Evolutionary conservation across 305 asterid genomes (phyloP), one percentile per base, ranked within the genome.

Genomic region (Fraxinus sp.): DNA sequence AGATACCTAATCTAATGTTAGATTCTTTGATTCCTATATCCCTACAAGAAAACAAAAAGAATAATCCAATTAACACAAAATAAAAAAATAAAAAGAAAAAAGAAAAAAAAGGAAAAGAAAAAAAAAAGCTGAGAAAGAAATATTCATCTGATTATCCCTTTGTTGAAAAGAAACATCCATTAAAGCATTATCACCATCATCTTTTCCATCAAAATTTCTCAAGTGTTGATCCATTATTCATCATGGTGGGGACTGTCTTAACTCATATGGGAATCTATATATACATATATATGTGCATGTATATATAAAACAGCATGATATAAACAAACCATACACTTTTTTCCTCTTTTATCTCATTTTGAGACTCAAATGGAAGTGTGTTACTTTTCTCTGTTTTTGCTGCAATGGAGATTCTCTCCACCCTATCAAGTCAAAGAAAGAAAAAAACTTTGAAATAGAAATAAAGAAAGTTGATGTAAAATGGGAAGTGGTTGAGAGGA

Each of bases 21-120:
- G 97, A 93, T 93, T 95, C 98, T 85, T 90, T 92, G 95, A 92
- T 93, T 92, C 97, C 93, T 85, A 85, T 81, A 84, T 78, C 90
- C 92, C 94, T 82, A 88, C 87, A 89, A 89, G 85, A 83, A 83
- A 89, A 90, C 96, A 90, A 93, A 88, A 89, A 90, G 93, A 92
- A 92, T 87, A 87, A 90, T 93, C 93, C 95, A 92, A 90, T 82
- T 88, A 86, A 5, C 7, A 0, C 4, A 33, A 33, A 33, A 33
- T 68, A 43, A 74, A 30, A 30, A 30, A 30, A 30, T 30, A 1
- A 30, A 30, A 1, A n/a, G n/a, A 24, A 24, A 24, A 24, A 24
- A 24, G 0, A 68, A 36, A 46, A 79, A 43, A 52, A 26, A 24
- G 80, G 79, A 84, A 77, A 68, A 37, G 74, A 37, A 36, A 49